Base-by-base conservation (phyloP, 2,329 filamentous ascomycete genomes). In the Arthroderma uncinatum region DNA sequence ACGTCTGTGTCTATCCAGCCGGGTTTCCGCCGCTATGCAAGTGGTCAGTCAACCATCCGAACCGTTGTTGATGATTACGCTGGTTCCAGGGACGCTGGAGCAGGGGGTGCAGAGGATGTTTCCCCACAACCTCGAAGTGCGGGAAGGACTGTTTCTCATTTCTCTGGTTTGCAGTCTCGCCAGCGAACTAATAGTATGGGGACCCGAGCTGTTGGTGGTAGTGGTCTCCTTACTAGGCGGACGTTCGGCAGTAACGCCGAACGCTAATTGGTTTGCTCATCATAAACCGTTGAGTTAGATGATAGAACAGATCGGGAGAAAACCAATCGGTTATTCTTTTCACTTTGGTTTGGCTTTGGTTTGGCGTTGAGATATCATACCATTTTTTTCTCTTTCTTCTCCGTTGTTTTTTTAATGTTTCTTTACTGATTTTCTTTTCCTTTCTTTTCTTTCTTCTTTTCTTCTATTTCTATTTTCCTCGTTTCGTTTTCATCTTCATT, bases 1-100 rank as follows among this genome's bases (percentile, higher is more conserved):
- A 63, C 69, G 4, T 66, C 69, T 54, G 62, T 69, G 19, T 73
- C 71, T 56, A 72, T 74, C 40, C 72, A 73, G 58, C 71, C 71
- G 1, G 72, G 72, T 19, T 74, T 69, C 21, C 72, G 70, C 28
- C 66, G 72, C 21, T 74, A 74, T 54, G 53, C 54, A 4, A 52
- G 57, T 12, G 47, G 39, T 14, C 70, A 9, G 65, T 59, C 57
- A 72, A 71, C 58, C 59, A 34, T 37, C 28, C 44, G 47, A 5
- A 40, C 23, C 30, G 34, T 52, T 37, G 25, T 37, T 42, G 37
- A 57, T 44, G 50, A 60, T 56, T 50, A 50, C n/a, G 12, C 23
- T 16, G 14, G 40, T 23, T 19, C 40, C 19, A 25, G 40, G 7
- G 12, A 36, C 14, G 12, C 54, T 44, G 50, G 52, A n/a, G n/a